Conservation (phyloP, 306 rosid species). For the Vicia sativa region DNA sequence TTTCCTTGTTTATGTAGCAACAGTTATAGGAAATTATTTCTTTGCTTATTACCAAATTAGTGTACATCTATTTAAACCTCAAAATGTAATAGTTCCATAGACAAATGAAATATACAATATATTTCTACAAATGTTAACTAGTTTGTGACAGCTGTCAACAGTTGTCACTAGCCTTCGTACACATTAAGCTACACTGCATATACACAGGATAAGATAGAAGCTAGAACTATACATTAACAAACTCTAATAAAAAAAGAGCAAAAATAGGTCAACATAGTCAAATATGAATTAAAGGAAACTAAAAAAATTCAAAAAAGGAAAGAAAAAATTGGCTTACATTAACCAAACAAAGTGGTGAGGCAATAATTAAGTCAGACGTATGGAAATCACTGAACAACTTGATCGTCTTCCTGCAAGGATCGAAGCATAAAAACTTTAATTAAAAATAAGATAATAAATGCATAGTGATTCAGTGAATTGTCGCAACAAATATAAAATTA, state of each 20-base stretch:
- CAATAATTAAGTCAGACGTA: constrained; percentile 86
- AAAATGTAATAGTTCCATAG: no score
- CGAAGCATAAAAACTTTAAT: background rate
- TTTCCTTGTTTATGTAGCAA: no score
- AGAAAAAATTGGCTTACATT: constrained; percentile 50
- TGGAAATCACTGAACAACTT: constrained; percentile 88
- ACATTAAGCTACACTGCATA: background rate
- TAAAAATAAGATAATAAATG: constrained; percentile 21
- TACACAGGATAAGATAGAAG: background rate
- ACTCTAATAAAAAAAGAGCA: constrained; percentile 13
- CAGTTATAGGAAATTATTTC: no score
- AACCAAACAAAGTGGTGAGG: constrained; percentile 77
- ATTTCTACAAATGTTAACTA: no score
- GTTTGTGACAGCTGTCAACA: background rate
- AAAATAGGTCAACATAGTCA: background rate
- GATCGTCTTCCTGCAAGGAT: constrained; percentile 65
- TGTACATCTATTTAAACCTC: no score
- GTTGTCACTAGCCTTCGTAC: background rate
- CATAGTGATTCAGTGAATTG: constrained; percentile 10
- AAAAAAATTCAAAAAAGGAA: constrained; percentile 4
- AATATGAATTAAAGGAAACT: constrained; percentile 18
- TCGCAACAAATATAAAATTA: constrained; percentile 1
- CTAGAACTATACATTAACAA: constrained; percentile 1
- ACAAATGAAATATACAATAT: no score
- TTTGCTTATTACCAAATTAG: no score